phyloP scores from a whole-genome alignment of 495 filamentous ascomycete species.

The Xylaria sp. region DNA sequence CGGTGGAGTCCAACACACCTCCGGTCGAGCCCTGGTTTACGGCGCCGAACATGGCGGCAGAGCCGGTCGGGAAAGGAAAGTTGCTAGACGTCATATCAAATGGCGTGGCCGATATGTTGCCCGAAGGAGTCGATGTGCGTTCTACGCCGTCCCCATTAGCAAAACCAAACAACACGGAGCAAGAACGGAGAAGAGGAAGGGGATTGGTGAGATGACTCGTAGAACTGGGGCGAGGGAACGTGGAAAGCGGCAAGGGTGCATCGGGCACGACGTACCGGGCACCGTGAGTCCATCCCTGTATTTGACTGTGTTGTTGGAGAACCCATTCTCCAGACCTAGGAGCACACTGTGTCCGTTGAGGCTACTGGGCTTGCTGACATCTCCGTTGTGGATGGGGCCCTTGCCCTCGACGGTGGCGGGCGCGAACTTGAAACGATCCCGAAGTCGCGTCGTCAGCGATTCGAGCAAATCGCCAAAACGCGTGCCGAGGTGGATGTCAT shows the following conservation, averaged over 20 bases:
- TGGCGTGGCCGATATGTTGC: slow-evolving; percentile 62
- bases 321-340: slow-evolving; percentile 45
- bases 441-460: slow-evolving; percentile 74
- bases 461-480: slow-evolving; percentile 93
- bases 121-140: slow-evolving; percentile 52
- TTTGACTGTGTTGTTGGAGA: slow-evolving; percentile 36
- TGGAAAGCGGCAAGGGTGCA: neutral
- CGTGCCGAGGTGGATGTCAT: slow-evolving; percentile 95
- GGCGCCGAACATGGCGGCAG: slow-evolving; percentile 54
- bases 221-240: neutral
- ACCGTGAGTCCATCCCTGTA: slow-evolving; percentile 39
- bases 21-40: slow-evolving; percentile 51
- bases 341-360: slow-evolving; percentile 39
- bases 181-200: neutral
- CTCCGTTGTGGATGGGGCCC: slow-evolving; percentile 43
- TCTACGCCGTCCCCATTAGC: slow-evolving; percentile 38
- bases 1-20: slow-evolving; percentile 38
- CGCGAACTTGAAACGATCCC: slow-evolving; percentile 74
- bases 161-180: neutral
- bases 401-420: slow-evolving; percentile 50
- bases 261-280: slow-evolving; percentile 35
- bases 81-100: slow-evolving; percentile 56
- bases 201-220: neutral
- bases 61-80: slow-evolving; percentile 56
- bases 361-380: slow-evolving; percentile 32